Conservation (phyloP, 495 filamentous ascomycete species). For the Penicillium manginii region DNA sequence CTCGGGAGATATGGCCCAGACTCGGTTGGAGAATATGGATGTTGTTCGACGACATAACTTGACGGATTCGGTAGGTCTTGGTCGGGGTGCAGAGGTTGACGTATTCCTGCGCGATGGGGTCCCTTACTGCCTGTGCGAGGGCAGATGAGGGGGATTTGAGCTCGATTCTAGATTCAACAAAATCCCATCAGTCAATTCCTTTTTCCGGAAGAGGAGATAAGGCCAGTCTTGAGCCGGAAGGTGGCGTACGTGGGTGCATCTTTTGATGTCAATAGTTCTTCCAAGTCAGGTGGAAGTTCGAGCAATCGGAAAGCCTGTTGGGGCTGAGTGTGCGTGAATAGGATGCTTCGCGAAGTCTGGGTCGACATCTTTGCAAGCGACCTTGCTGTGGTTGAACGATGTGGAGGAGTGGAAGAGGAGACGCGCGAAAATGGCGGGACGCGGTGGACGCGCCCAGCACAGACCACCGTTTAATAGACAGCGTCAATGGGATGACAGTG, state of each 20-base stretch:
- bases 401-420: neutral
- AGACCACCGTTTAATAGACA: slow-evolving; percentile 29
- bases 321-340: slow-evolving; percentile 63
- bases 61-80: slow-evolving; percentile 77
- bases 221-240: neutral
- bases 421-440: slow-evolving; percentile 14
- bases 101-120: slow-evolving; percentile 53
- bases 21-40: slow-evolving; percentile 71
- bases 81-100: slow-evolving; percentile 73
- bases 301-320: slow-evolving; percentile 71
- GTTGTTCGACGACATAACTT: slow-evolving; percentile 91
- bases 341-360: slow-evolving; percentile 61
- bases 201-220: neutral
- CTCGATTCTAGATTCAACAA: slow-evolving; percentile 54
- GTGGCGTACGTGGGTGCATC: slow-evolving; percentile 61
- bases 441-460: slow-evolving; percentile 22
- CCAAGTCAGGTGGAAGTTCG: slow-evolving; percentile 78
- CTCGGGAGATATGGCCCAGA: slow-evolving; percentile 28
- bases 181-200: neutral
- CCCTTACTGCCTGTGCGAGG: slow-evolving; percentile 26
- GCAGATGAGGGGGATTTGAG: slow-evolving; percentile 58
- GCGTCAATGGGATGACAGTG: neutral
- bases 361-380: slow-evolving; percentile 54
- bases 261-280: slow-evolving; percentile 64
- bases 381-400: neutral